phyloP scores from a whole-genome alignment of 2,329 filamentous ascomycete species.

The Penicillium decumbens region DNA sequence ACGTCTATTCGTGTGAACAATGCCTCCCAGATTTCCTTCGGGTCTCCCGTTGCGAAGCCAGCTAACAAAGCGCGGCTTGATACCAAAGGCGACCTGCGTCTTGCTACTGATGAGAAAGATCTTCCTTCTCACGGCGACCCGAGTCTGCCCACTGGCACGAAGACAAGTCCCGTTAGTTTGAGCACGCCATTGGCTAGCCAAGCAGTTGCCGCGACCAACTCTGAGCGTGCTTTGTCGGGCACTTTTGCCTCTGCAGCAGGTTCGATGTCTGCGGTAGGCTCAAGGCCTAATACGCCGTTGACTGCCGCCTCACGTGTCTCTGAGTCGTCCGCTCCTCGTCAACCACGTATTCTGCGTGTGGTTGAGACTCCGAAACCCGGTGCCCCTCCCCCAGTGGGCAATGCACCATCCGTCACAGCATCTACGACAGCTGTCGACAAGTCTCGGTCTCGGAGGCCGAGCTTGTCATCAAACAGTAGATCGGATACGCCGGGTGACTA shows the following conservation, averaged over 20 bases:
- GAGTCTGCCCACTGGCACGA: constrained; percentile 13
- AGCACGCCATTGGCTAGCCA: constrained; percentile 25
- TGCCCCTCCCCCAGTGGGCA: constrained; percentile 29
- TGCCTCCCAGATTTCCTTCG: constrained; percentile 38
- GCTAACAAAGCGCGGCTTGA: constrained; percentile 27
- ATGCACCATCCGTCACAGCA: constrained; percentile 29
- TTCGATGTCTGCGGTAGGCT: constrained; percentile 35
- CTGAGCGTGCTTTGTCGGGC: constrained; percentile 21
- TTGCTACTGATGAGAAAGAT: constrained; percentile 17
- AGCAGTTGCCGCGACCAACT: constrained; percentile 22
- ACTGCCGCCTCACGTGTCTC: constrained; percentile 36
- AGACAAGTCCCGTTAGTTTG: constrained; percentile 34
- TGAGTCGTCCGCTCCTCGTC: constrained; percentile 37
- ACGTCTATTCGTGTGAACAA: constrained; percentile 27
- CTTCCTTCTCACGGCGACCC: constrained; percentile 8
- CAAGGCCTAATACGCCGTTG: constrained; percentile 49
- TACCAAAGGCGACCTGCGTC: constrained; percentile 19
- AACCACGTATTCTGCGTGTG: constrained; percentile 53
- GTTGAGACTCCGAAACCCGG: constrained; percentile 54
- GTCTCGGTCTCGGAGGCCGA: constrained; percentile 34
- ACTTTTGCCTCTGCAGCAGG: constrained; percentile 26
- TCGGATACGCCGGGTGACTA: constrained; percentile 59
- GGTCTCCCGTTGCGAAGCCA: constrained; percentile 39
- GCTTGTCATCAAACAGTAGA: constrained; percentile 53
- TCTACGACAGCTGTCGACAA: constrained; percentile 30